Evolutionary conservation across 1,284 basidiomycete species (phyloP), one percentile per base, ranked within the genome.

Genomic region (Neonothopanus nambi): DNA sequence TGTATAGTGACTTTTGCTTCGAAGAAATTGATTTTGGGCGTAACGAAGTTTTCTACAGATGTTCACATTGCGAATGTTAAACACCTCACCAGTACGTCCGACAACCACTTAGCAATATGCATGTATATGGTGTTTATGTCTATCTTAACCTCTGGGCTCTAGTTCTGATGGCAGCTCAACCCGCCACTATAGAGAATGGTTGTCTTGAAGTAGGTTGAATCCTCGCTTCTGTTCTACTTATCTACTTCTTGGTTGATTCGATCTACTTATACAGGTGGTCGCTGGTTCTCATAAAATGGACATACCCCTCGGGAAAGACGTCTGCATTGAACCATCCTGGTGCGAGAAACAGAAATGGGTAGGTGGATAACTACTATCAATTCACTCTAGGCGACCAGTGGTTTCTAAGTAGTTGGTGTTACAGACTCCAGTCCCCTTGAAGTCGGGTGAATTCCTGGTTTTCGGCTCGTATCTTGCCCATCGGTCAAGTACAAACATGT

Each of bases 401-500:
- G 13, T 13, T 11, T 5, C 9, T 13, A 33, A 11, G 30, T 33
- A 33, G 9, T 33, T n/a, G n/a, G 12, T 1, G 8, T 20, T 17
- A 1, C 21, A 61, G 60, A 59, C 36, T 15, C 57, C 60, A 5
- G 50, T 61, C 1, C 56, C 57, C 13, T 54, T 61, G 1, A 26
- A 45, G 23, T 46, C 35, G 17, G 57, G 60, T 1, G 54, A 61
- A 41, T 54, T 58, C 41, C 54, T 61, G 17, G 38, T 61, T 5
- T 61, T 61, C 30, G 56, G 58, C 36, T 57, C 57, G n/a, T 55
- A 61, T 39, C 54, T 61, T 15, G 57, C 60, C 1, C 60, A 61
- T 46, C 56, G 60, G 21, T 58, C 60, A 12, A 54, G 41, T 8
- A 33, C 45, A 13, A 61, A 61, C 20, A 48, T 51, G 2, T 56